These are phyloP conservation scores for Plasmopara viticola DNA, from an alignment of 352 stramenopile genomes.

Conservation along the genomic window DNA sequence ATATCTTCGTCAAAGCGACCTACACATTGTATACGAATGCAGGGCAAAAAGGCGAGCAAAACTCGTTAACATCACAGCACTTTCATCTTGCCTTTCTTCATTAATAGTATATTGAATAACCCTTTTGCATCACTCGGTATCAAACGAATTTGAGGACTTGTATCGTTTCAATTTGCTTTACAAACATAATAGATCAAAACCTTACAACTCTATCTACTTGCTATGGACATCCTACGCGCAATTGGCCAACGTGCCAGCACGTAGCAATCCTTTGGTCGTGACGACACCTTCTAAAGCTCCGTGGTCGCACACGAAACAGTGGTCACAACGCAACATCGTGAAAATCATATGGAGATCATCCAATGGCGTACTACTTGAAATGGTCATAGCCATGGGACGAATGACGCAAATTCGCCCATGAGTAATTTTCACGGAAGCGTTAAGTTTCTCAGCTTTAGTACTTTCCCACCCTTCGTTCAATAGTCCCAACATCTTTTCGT, in stretches of 20 bases:
- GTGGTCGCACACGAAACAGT: conserved; percentile 85
- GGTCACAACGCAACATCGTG: conserved; percentile 84
- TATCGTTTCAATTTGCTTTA: too few relatives aligned
- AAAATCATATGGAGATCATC: conserved; percentile 89
- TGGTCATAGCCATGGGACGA: conserved; percentile 74
- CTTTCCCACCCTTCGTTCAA: conserved; percentile 66
- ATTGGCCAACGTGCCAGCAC: conserved; percentile 27
- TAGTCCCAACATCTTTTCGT: conserved; percentile 69
- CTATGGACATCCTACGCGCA: too few relatives aligned
- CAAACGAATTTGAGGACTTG: too few relatives aligned
- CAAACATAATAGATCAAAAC: too few relatives aligned
- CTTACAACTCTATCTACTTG: too few relatives aligned
- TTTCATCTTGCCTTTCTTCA: too few relatives aligned
- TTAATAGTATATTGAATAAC: too few relatives aligned
- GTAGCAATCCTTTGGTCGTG: conserved; percentile 68
- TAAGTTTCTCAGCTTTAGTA: conserved; percentile 53
- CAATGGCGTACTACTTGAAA: conserved; percentile 70
- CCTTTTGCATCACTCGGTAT: too few relatives aligned
- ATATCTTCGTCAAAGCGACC: too few relatives aligned
- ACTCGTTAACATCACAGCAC: too few relatives aligned
- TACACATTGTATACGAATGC: too few relatives aligned
- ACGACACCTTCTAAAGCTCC: conserved; percentile 78
- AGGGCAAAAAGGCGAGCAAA: too few relatives aligned
- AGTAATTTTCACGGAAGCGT: conserved; percentile 60
- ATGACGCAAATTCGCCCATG: conserved; percentile 54